Conservation (phyloP, 805 yeast species). For the Candida ulmi region DNA sequence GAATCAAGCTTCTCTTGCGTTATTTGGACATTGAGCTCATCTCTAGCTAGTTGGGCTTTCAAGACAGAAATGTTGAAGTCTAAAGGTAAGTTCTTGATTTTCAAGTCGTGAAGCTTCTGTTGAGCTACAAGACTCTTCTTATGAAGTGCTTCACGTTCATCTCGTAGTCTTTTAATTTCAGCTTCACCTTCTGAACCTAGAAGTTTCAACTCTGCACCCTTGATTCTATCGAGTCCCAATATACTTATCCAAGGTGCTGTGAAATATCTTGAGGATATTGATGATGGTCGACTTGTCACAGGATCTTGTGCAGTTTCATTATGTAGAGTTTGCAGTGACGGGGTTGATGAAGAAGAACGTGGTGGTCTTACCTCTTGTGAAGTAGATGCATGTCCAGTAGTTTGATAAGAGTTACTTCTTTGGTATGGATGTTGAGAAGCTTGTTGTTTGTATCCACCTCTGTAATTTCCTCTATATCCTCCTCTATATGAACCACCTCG, state of each 20-base stretch:
- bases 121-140: slow-evolving; percentile 21
- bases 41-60: slow-evolving; percentile 24
- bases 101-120: slow-evolving; percentile 16
- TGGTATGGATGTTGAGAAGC: neutral
- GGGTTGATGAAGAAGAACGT: too few species aligned
- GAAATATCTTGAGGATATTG: slow-evolving; percentile 1
- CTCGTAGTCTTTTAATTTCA: slow-evolving; percentile 3
- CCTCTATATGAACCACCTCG: neutral
- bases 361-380: too few species aligned
- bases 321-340: too few species aligned
- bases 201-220: neutral
- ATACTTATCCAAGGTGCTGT: slow-evolving; percentile 13
- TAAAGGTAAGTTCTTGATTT: slow-evolving; percentile 15
- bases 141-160: slow-evolving; percentile 11
- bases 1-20: slow-evolving; percentile 31
- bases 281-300: neutral
- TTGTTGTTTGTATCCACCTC: neutral
- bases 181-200: neutral
- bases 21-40: slow-evolving; percentile 26
- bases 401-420: neutral
- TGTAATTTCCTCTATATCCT: neutral
- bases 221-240: slow-evolving; percentile 3
- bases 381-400: neutral
- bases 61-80: slow-evolving; percentile 24
- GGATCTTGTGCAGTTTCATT: neutral